phyloP scores from a whole-genome alignment of 1,139 yeast genomes.

The Suhomyces coccinellae region DNA sequence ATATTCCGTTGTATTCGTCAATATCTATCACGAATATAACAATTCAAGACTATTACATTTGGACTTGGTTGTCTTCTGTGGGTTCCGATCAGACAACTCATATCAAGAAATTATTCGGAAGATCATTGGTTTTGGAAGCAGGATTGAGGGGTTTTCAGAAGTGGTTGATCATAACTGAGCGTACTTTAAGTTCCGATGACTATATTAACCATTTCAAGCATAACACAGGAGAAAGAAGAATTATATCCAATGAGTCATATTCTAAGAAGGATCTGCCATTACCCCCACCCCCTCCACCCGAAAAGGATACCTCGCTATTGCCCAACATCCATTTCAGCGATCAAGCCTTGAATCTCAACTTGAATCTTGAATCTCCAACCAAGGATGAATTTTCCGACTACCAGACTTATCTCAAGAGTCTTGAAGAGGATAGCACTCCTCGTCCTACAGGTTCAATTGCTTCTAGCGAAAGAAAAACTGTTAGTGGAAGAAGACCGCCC shows the following conservation, averaged over 20 bases:
- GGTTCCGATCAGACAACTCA: conserved; percentile 71
- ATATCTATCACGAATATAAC: conserved; percentile 64
- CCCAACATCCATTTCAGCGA: conserved; percentile 17
- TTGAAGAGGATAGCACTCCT: conserved; percentile 9
- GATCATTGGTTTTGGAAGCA: conserved; percentile 74
- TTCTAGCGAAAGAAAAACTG: conserved; percentile 3
- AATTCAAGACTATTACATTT: conserved; percentile 82
- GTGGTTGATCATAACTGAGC: conserved; percentile 81
- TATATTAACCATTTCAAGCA: conserved; percentile 31
- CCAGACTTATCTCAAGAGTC: conserved; percentile 14
- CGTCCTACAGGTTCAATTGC: neutral
- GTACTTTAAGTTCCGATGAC: conserved; percentile 48
- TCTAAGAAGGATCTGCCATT: conserved; percentile 20
- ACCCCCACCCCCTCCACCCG: conserved; percentile 40
- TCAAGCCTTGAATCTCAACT: conserved; percentile 15
- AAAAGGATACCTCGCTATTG: conserved; percentile 17
- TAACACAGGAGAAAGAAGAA: conserved; percentile 13
- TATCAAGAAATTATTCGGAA: conserved; percentile 72
- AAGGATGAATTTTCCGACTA: conserved; percentile 16
- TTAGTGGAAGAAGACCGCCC: conserved; percentile 18
- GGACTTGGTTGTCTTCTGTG: conserved; percentile 86
- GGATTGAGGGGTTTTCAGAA: conserved; percentile 75
- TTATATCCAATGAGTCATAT: conserved; percentile 21
- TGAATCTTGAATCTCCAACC: conserved; percentile 8
- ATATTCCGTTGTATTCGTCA: conserved; percentile 44